Base-by-base conservation (phyloP, 805 yeast species). In the Myxozyma lipomycoides region DNA sequence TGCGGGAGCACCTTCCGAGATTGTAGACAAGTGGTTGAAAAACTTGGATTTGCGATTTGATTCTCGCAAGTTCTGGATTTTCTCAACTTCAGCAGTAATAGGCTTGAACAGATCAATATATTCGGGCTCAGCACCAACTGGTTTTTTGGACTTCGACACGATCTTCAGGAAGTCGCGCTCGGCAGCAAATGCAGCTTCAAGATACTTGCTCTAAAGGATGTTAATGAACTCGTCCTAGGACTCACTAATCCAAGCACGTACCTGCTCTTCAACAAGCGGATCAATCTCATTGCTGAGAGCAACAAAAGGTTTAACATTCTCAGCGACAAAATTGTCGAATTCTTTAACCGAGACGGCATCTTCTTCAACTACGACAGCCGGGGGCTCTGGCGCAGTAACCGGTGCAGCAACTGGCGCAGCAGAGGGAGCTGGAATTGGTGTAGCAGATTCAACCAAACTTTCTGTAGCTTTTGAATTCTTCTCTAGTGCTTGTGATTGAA, bases 1-100 rank as follows among this genome's bases (percentile, higher is more conserved):
- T 4, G 86, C 87, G 9, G 96, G 89, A 7, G 85, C 79, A 44
- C 96, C 97, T 65, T 93, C 98, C 23, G 89, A 79, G 38, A 93
- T 76, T 1, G 97, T 78, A 61, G 84, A 87, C 67, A 93, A 75
- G 64, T 86, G 86, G 62, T 86, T 79, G 65, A 75, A 77, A 58
- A 71, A 75, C 56, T 78, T 76, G 23, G 86, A 83, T 43, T 75
- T 73, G 60, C 96, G 81, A 67, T 86, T 84, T 38, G 73, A 72
- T 59, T 93, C 97, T 61, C 91, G 86, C 60, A 84, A 62, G 21
- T 76, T 77, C 51, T 75, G 76, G 57, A 87, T 79, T 45, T 74
- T 68, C 55, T 73, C 74, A 37, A 88, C 79, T 25, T 73, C 68
- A 45, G 74, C 75, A 62, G 84, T 84, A 58, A 87, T 77, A 38